Conservation (phyloP, 2,329 filamentous ascomycete species). For the Scedosporium apiospermum region DNA sequence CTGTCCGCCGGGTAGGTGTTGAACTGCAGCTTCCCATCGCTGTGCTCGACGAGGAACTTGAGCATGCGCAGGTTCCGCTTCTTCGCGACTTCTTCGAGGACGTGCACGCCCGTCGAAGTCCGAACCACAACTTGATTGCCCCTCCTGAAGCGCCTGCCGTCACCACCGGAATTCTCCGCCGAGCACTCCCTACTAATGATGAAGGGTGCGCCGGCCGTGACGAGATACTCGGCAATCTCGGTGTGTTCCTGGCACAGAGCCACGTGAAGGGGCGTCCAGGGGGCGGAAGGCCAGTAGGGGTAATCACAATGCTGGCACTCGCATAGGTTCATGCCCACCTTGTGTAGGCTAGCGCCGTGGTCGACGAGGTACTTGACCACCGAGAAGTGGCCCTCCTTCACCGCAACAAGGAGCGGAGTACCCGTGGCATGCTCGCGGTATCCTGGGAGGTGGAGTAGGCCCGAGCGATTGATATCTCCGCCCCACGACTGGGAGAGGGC, state of each 20-base stretch:
- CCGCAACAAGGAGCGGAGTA: slow-evolving; percentile 4
- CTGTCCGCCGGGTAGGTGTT: background rate
- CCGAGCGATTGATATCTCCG: background rate
- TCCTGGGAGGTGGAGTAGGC: background rate
- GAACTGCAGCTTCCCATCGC: background rate
- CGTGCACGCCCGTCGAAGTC: background rate
- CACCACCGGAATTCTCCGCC: background rate
- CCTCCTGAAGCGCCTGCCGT: background rate
- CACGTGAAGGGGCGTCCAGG: slow-evolving; percentile 4
- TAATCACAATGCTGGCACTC: slow-evolving; percentile 3
- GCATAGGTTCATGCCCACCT: background rate
- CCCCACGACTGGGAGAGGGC: slow-evolving; percentile 1
- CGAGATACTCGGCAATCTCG: slow-evolving; percentile 5
- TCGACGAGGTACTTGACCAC: slow-evolving; percentile 5
- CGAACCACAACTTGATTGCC: background rate
- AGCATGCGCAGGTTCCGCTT: background rate
- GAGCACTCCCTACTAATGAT: background rate
- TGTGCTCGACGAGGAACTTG: background rate
- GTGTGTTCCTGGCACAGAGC: slow-evolving; percentile 1
- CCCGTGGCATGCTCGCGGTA: background rate
- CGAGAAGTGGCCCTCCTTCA: background rate
- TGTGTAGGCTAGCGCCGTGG: background rate
- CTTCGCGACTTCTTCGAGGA: slow-evolving; percentile 1
- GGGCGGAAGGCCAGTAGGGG: slow-evolving; percentile 2
- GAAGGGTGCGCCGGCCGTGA: background rate